Evolutionary conservation across 345 rosid genomes (phyloP).

Genomic region (Melastoma malabathricum): DNA sequence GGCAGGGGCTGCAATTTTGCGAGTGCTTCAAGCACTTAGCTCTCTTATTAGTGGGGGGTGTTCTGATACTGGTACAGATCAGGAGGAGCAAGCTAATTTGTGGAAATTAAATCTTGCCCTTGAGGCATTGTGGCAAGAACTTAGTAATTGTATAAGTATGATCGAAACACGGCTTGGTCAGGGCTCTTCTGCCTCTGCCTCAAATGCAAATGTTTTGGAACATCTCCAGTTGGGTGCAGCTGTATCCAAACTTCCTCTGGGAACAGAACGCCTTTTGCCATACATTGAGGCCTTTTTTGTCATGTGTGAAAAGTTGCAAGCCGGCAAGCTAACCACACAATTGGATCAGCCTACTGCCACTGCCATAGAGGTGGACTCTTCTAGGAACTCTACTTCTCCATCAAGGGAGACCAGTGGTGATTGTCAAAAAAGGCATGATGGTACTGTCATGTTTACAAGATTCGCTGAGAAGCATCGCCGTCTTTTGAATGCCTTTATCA

Average conservation of each 20-base stretch:
- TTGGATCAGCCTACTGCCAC: no score
- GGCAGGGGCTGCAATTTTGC: constrained; percentile 86
- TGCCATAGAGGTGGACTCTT: constrained; percentile 63
- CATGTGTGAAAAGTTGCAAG: constrained; percentile 75
- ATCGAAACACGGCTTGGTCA: constrained; percentile 61
- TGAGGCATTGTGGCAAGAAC: constrained; percentile 84
- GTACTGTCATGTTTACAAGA: constrained; percentile 58
- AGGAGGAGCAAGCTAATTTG: constrained; percentile 33
- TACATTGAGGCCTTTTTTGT: constrained; percentile 90
- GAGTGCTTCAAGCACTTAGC: constrained; percentile 84
- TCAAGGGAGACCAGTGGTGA: constrained; percentile 28
- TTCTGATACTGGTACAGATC: no score
- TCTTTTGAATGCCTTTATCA: constrained; percentile 79
- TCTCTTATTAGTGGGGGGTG: constrained; percentile 62
- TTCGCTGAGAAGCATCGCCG: constrained; percentile 89
- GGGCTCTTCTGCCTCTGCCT: no score
- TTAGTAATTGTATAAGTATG: constrained; percentile 83
- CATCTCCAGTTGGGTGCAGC: constrained; percentile 45
- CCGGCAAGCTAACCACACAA: no score
- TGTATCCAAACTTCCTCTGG: no score
- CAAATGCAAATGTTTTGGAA: no score
- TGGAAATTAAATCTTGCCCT: constrained; percentile 52
- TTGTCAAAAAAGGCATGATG: constrained; percentile 60
- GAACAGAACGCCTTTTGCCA: constrained; percentile 89
- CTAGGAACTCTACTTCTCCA: constrained; percentile 29